Evolutionary conservation across 768 basidiomycete genomes (phyloP).

Genomic region (Ramaria rubella): DNA sequence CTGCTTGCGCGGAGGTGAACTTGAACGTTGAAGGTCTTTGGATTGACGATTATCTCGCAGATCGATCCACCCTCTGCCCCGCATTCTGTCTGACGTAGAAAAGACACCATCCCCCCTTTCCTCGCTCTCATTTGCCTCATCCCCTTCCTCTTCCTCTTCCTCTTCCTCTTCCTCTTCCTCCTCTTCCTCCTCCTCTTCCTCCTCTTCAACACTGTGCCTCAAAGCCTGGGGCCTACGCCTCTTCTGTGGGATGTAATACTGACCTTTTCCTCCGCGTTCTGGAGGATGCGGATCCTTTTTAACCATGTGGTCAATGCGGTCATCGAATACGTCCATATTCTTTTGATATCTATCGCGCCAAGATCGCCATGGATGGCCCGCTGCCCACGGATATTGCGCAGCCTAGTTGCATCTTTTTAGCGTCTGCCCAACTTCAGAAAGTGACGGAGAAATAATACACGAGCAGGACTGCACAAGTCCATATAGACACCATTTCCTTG

Average conservation of each 20-base stretch:
- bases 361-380: constrained; percentile 48
- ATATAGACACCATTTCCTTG: constrained; percentile 10
- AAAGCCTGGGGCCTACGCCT: not conserved
- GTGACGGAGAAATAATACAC: not conserved
- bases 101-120: not conserved
- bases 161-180: constrained; percentile 11
- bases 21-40: not conserved
- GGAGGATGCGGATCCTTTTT: constrained; percentile 14
- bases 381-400: constrained; percentile 37
- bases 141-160: constrained; percentile 7
- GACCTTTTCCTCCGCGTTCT: constrained; percentile 1
- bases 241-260: not conserved
- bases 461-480: not conserved
- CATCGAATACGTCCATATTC: constrained; percentile 37
- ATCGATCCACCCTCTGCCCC: not conserved
- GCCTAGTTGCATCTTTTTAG: not conserved
- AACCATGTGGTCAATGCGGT: constrained; percentile 27
- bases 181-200: constrained; percentile 1
- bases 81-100: not conserved
- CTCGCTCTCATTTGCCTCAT: not conserved
- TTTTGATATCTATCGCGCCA: constrained; percentile 59
- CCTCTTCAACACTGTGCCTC: not conserved
- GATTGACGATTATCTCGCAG: not conserved
- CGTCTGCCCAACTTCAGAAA: not conserved
- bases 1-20: constrained; percentile 1